Evolutionary conservation across 2,329 filamentous ascomycete species (phyloP), one percentile per base, ranked within the genome.

Genomic region (Paecilomyces dactylethromorphus): DNA sequence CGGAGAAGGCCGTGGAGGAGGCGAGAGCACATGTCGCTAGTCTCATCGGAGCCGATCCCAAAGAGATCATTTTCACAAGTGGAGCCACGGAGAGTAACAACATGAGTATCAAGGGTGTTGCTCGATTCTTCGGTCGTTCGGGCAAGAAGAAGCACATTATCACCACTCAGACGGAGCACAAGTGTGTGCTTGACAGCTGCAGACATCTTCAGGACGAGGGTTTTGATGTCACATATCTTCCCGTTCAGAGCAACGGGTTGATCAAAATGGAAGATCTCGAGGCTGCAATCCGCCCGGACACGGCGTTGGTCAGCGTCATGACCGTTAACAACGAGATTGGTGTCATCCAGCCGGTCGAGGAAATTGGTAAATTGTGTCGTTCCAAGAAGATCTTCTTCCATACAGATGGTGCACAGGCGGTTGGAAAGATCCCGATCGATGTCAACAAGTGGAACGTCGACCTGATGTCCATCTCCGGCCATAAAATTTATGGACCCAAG

Each of bases 71-170:
- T 68, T 97, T 99, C 78, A 99, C 94, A 6, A 97, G 92, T 69
- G 94, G 94, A 58, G 94, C 94, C 15, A 99, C 94, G 0, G 94
- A 99, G 80, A 97, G 92, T 73, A 99, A 99, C 78, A 99, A 99
- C 71, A 99, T 99, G 94, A 96, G 92, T 76, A 91, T 99, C 79
- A 99, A 99, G 79, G 94, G 94, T 63, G 93, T 99, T 8, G 92
- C 94, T 21, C 85, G 93, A 63, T 99, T 99, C 79, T 97, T 97
- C 73, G 92, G 91, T 65, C 86, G 91, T 59, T 87, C 86, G 2
- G 92, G 92, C 68, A 97, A 97, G 85, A 97, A 97, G 86, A 96
- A 90, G 79, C 94, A 99, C 76, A 93, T 99, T 70, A 92, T 99
- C 75, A 99, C 94, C 24, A 91, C 87, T 45, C 94, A 97, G 79